Conservation (phyloP, 495 filamentous ascomycete species). For the Schizothecium vesticola region DNA sequence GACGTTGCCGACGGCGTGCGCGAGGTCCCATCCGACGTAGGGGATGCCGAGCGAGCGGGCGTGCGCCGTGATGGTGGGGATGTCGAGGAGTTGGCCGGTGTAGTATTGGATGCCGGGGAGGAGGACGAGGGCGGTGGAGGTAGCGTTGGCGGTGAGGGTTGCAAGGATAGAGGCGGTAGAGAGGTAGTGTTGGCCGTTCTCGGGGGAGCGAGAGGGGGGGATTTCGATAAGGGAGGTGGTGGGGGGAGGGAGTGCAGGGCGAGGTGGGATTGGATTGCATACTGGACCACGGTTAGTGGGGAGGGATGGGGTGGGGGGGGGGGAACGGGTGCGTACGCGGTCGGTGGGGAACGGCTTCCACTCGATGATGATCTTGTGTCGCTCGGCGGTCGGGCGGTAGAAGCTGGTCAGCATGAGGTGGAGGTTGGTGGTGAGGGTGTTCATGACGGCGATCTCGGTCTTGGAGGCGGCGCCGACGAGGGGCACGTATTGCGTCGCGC, state of each 20-base stretch:
- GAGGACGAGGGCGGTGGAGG: slow-evolving; percentile 69
- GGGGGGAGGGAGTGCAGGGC: slow-evolving; percentile 62
- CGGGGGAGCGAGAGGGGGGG: slow-evolving; percentile 41
- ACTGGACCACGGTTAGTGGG: slow-evolving; percentile 44
- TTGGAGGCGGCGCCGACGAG: slow-evolving; percentile 67
- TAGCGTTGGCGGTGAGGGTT: slow-evolving; percentile 73
- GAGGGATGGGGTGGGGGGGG: not conserved
- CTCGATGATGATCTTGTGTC: slow-evolving; percentile 85
- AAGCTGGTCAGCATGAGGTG: slow-evolving; percentile 87
- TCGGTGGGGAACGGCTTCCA: slow-evolving; percentile 89
- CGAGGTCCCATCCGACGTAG: slow-evolving; percentile 85
- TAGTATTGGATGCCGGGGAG: slow-evolving; percentile 92
- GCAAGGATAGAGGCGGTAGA: slow-evolving; percentile 65
- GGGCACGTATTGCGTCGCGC: slow-evolving; percentile 64
- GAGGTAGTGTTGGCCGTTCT: slow-evolving; percentile 37
- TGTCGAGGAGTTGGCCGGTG: slow-evolving; percentile 84
- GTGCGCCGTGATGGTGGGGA: slow-evolving; percentile 70
- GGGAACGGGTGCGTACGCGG: slow-evolving; percentile 45
- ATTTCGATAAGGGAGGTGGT: slow-evolving; percentile 67
- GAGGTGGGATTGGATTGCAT: slow-evolving; percentile 83
- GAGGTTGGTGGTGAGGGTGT: slow-evolving; percentile 81
- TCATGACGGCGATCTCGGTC: slow-evolving; percentile 83
- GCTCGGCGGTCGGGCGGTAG: slow-evolving; percentile 64
- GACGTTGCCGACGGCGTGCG: slow-evolving; percentile 88
- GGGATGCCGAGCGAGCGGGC: slow-evolving; percentile 66